Evolutionary conservation across 1,284 basidiomycete genomes (phyloP).

Genomic region (Pascua guehoae): DNA sequence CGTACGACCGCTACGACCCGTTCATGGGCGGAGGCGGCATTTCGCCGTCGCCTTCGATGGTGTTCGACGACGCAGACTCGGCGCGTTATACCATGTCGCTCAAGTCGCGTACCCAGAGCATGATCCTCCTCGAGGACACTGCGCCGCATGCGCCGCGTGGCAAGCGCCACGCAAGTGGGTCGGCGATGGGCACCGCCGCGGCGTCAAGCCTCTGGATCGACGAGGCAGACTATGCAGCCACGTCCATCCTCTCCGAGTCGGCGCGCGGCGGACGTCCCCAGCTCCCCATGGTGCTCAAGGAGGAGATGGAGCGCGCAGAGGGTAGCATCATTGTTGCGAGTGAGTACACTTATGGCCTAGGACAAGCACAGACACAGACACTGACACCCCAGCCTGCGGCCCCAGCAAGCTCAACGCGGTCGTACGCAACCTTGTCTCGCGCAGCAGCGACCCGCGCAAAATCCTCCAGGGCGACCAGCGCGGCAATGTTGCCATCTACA

Average conservation of each 20-base stretch:
- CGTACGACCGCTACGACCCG: conserved; percentile 34
- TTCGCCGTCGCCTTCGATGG: conserved; percentile 29
- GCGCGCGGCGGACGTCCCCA: conserved; percentile 72
- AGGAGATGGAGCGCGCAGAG: conserved; percentile 60
- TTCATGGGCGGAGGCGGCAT: conserved; percentile 18
- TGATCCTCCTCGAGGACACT: conserved; percentile 40
- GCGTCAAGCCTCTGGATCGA: conserved; percentile 55
- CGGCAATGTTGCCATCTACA: conserved; percentile 61
- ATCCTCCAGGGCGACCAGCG: conserved; percentile 61
- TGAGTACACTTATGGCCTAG: no score
- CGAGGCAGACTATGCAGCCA: conserved; percentile 63
- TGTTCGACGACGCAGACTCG: conserved; percentile 36
- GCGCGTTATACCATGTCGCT: conserved; percentile 22
- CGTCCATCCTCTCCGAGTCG: conserved; percentile 64
- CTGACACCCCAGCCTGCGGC: conserved; percentile 77
- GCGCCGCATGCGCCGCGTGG: conserved; percentile 14
- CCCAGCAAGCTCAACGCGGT: conserved; percentile 68
- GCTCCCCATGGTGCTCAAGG: conserved; percentile 61
- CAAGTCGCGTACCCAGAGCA: conserved; percentile 34
- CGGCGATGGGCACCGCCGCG: not conserved
- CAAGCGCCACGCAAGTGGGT: not conserved
- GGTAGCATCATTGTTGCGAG: conserved; percentile 65
- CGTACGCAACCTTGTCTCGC: conserved; percentile 64
- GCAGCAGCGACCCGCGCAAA: conserved; percentile 59
- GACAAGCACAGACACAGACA: no score